Conservation (phyloP, 73 alveolate species). For the Symbiodinium natans region DNA sequence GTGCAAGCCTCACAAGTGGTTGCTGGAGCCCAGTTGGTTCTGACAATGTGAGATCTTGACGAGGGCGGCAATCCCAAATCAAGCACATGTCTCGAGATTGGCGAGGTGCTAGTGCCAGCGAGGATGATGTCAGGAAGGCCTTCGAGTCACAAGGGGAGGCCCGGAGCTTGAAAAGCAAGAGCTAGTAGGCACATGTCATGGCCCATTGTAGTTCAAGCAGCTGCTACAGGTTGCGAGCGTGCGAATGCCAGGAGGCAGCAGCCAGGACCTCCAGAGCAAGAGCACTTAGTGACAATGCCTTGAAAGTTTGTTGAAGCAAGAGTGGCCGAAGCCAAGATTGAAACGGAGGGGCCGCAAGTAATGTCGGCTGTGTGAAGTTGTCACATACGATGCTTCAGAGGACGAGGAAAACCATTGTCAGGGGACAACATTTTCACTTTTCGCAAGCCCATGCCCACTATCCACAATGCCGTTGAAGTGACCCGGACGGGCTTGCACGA, state of each 20-base stretch:
- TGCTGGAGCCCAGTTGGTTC: too few relatives aligned
- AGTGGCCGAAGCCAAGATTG: too few relatives aligned
- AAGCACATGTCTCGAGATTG: background rate
- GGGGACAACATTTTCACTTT: too few relatives aligned
- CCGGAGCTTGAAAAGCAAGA: background rate
- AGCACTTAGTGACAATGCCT: background rate
- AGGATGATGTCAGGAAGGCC: background rate
- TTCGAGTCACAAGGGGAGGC: background rate
- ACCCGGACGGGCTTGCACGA: too few relatives aligned
- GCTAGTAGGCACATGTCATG: background rate
- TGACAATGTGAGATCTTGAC: too few relatives aligned
- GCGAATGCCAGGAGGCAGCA: background rate
- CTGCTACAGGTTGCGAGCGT: slow-evolving; percentile 20
- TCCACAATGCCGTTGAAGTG: too few relatives aligned
- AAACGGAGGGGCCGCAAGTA: too few relatives aligned
- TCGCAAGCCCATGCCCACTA: too few relatives aligned
- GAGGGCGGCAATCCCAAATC: too few relatives aligned
- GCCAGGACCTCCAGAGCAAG: slow-evolving; percentile 13
- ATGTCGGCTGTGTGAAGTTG: too few relatives aligned
- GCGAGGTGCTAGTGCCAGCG: background rate
- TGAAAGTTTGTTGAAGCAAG: background rate
- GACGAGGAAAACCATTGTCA: too few relatives aligned
- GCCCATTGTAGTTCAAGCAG: background rate
- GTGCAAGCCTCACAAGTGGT: background rate
- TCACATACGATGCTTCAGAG: too few relatives aligned